phyloP scores from a whole-genome alignment of 805 yeast genomes.

The Lipomyces chichibuensis region DNA sequence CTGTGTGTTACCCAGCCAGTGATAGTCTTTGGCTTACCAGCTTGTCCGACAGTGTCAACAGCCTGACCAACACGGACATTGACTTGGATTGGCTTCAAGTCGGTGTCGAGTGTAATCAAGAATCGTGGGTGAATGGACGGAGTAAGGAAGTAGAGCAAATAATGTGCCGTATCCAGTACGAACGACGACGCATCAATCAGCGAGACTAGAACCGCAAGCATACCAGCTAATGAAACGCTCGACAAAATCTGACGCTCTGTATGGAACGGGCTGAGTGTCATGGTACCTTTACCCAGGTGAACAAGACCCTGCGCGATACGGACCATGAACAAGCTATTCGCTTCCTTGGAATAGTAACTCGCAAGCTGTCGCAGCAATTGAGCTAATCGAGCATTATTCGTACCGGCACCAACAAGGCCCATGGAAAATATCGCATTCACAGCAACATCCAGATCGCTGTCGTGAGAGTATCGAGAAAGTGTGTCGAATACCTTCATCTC shows the following conservation, averaged over 20 bases:
- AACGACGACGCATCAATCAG: slow-evolving; percentile 83
- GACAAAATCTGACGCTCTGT: slow-evolving; percentile 85
- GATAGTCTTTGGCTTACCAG: slow-evolving; percentile 97
- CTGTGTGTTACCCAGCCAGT: slow-evolving; percentile 99
- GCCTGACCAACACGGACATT: slow-evolving; percentile 99
- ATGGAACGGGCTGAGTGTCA: slow-evolving; percentile 84
- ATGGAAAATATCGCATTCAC: slow-evolving; percentile 91
- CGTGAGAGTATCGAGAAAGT: slow-evolving; percentile 93
- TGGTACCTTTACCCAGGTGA: slow-evolving; percentile 95
- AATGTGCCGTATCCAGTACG: slow-evolving; percentile 71
- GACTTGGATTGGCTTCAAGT: slow-evolving; percentile 87
- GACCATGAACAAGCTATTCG: slow-evolving; percentile 88
- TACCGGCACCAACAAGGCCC: slow-evolving; percentile 99
- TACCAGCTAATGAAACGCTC: slow-evolving; percentile 85
- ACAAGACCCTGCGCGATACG: slow-evolving; percentile 93
- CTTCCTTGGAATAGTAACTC: slow-evolving; percentile 84
- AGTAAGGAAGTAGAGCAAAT: slow-evolving; percentile 79
- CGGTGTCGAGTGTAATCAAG: slow-evolving; percentile 89
- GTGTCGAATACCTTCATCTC: slow-evolving; percentile 97
- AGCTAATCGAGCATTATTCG: slow-evolving; percentile 96
- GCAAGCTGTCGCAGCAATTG: slow-evolving; percentile 95
- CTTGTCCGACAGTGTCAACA: slow-evolving; percentile 97
- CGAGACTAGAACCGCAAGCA: slow-evolving; percentile 81
- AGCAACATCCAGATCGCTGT: slow-evolving; percentile 90
- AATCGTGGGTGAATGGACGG: slow-evolving; percentile 91